Conservation (phyloP, 495 filamentous ascomycete species). For the Penicillium pulvis region DNA sequence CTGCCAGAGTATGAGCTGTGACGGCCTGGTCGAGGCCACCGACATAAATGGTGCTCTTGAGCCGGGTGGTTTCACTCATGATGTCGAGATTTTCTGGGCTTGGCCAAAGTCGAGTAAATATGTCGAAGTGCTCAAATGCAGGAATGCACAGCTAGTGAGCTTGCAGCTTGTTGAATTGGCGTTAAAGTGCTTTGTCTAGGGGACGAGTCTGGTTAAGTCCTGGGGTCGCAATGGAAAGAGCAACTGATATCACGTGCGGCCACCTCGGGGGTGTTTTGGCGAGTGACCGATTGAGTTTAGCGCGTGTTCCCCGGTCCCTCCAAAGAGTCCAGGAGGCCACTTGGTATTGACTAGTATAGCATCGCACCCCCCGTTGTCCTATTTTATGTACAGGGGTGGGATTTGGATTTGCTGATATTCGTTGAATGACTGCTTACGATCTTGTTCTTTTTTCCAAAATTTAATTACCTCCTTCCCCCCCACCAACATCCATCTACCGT, state of each 20-base stretch:
- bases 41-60: conserved; percentile 87
- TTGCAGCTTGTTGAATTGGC: background rate
- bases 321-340: conserved; percentile 47
- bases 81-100: conserved; percentile 20
- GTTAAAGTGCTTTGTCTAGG: conserved; percentile 1
- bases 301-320: conserved; percentile 38
- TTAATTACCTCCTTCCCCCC: conserved; percentile 11
- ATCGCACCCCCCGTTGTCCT: conserved; percentile 28
- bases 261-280: conserved; percentile 41
- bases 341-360: conserved; percentile 39
- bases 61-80: conserved; percentile 80
- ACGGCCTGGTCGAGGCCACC: conserved; percentile 84
- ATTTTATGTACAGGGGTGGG: conserved; percentile 31
- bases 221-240: conserved; percentile 6
- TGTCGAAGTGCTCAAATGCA: background rate
- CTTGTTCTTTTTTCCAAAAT: conserved; percentile 18
- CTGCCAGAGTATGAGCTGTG: conserved; percentile 70
- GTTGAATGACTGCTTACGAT: conserved; percentile 19
- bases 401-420: conserved; percentile 20
- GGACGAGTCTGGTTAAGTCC: background rate
- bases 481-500: conserved; percentile 27
- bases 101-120: background rate
- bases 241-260: conserved; percentile 48
- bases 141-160: background rate
- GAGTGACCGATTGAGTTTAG: conserved; percentile 39